Percentiles rank a stretch among this genome's conserved stretches.
Conservation (phyloP, 768 basidiomycete species). For the Paxillus rubicundulus region DNA sequence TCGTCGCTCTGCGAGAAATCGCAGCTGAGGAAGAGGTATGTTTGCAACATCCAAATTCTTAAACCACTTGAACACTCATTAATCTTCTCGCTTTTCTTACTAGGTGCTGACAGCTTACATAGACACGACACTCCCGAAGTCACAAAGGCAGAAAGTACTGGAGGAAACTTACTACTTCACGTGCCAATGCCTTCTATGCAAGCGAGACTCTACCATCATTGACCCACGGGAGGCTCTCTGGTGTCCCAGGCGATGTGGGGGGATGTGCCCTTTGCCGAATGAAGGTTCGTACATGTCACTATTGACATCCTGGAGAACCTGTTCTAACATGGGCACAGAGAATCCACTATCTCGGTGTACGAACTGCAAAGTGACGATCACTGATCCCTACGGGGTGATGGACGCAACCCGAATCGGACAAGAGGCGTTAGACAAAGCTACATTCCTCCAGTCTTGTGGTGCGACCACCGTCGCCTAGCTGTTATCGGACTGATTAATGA, state of each 20-base stretch:
- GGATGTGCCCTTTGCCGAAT: constrained; percentile 54
- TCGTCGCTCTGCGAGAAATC: constrained; percentile 71
- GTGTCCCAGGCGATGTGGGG: constrained; percentile 72
- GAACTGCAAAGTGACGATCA: constrained; percentile 51
- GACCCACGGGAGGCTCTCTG: constrained; percentile 69
- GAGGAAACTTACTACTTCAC: constrained; percentile 74
- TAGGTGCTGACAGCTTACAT: constrained; percentile 86
- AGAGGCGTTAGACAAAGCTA: constrained; percentile 75
- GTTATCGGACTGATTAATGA: background rate
- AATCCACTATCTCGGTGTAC: constrained; percentile 46
- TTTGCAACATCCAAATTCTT: background rate
- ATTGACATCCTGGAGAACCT: background rate
- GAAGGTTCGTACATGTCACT: constrained; percentile 44
- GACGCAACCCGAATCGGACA: constrained; percentile 69
- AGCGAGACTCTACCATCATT: constrained; percentile 15
- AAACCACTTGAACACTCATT: background rate
- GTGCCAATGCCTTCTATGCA: constrained; percentile 68
- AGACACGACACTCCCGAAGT: constrained; percentile 71
- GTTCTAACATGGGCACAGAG: constrained; percentile 36
- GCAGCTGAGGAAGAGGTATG: constrained; percentile 65
- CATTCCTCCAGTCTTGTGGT: constrained; percentile 59
- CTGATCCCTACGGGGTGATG: constrained; percentile 49
- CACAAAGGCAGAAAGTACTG: constrained; percentile 54
- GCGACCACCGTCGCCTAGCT: constrained; percentile 4
- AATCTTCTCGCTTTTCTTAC: background rate